Evolutionary conservation across 1,139 yeast genomes (phyloP).

Genomic region (Scheffersomyces titani): DNA sequence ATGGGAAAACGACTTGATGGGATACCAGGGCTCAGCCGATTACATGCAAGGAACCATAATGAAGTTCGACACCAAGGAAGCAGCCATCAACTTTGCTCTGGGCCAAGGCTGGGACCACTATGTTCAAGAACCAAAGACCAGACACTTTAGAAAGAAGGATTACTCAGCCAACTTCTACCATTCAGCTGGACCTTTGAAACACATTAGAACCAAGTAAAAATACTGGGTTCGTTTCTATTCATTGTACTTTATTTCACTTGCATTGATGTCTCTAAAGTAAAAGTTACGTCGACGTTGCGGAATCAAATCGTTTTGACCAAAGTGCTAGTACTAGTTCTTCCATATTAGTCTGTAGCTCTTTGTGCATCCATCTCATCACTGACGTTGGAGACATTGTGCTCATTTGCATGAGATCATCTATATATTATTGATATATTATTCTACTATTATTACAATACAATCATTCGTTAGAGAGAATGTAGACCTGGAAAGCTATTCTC

Average conservation of each 20-base stretch:
- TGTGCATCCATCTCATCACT: not conserved
- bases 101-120: constrained; percentile 88
- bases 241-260: not conserved
- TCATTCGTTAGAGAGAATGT: not conserved
- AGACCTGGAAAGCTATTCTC: not conserved
- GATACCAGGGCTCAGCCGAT: constrained; percentile 80
- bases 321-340: not conserved
- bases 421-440: too few species aligned
- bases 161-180: constrained; percentile 74
- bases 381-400: not conserved
- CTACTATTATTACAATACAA: not conserved
- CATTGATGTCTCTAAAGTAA: not conserved
- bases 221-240: not conserved
- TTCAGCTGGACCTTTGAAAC: constrained; percentile 72
- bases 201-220: constrained; percentile 74
- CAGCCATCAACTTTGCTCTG: constrained; percentile 78
- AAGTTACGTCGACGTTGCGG: not conserved
- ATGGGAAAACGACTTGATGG: constrained; percentile 90
- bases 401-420: not conserved
- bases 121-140: constrained; percentile 77
- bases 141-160: constrained; percentile 74
- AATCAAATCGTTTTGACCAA: not conserved
- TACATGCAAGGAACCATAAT: constrained; percentile 85
- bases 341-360: not conserved
- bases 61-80: constrained; percentile 73